Conservation (phyloP, 2,329 filamentous ascomycete species). For the Cephalotrichum gorgonifer region DNA sequence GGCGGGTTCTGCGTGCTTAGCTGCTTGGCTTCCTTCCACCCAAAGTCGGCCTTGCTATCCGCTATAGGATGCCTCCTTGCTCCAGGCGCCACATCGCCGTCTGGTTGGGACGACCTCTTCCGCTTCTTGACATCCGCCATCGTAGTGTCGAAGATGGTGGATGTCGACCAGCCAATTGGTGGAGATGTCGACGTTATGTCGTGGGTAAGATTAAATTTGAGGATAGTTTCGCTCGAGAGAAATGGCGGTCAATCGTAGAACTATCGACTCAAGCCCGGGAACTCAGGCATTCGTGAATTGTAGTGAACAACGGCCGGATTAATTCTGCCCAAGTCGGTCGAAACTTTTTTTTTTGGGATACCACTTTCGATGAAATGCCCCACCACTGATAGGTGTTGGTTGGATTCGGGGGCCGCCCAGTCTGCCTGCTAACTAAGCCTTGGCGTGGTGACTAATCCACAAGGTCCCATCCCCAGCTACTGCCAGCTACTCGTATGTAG, state of each 20-base stretch:
- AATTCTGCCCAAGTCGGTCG: not conserved
- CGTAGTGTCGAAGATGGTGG: not conserved
- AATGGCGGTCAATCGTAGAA: not conserved
- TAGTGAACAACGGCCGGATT: not conserved
- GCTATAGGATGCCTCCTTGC: constrained; percentile 2
- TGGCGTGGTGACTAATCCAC: constrained; percentile 2
- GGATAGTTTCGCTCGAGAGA: not conserved
- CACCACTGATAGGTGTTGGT: too few species aligned
- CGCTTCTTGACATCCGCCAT: constrained; percentile 5
- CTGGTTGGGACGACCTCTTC: not conserved
- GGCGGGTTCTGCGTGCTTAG: constrained; percentile 1
- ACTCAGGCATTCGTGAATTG: not conserved
- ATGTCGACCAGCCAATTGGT: too few species aligned
- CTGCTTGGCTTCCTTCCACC: constrained; percentile 2
- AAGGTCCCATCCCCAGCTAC: too few species aligned
- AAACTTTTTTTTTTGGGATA: not conserved
- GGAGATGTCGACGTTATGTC: not conserved
- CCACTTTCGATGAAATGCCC: not conserved
- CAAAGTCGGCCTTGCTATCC: not conserved
- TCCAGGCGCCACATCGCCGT: not conserved
- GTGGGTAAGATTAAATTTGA: too few species aligned
- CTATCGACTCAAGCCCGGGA: not conserved
- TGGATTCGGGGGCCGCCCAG: not conserved
- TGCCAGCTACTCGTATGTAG: not conserved
- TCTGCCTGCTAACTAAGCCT: not conserved